These are phyloP conservation scores for Fraxinus quadrangulata DNA, from an alignment of 257 asterid genomes.

Conservation along the genomic window DNA sequence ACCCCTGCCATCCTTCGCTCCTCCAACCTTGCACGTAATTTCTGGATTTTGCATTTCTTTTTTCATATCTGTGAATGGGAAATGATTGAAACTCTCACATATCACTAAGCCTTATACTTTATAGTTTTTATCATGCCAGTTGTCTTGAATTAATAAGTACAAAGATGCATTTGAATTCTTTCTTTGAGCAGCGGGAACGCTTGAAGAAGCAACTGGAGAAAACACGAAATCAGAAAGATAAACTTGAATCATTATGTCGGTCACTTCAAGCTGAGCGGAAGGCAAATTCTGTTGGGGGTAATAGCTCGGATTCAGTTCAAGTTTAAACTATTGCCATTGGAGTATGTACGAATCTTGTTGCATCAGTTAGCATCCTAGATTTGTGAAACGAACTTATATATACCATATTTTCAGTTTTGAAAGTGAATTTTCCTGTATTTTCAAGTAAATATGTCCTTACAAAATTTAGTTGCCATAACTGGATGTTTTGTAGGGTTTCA, in stretches of 20 bases:
- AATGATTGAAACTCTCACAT: neutral
- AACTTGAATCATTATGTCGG: slow-evolving; percentile 87
- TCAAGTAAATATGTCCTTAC: neutral
- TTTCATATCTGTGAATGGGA: neutral
- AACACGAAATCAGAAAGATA: slow-evolving; percentile 80
- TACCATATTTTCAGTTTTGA: slow-evolving; percentile 8
- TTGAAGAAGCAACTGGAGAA: slow-evolving; percentile 92
- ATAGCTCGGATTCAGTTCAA: slow-evolving; percentile 43
- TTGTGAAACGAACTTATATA: neutral
- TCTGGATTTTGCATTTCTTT: neutral
- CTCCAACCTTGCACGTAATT: neutral
- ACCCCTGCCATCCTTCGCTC: neutral
- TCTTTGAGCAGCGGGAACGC: slow-evolving; percentile 68
- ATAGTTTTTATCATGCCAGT: neutral
- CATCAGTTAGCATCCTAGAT: neutral
- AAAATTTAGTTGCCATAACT: neutral
- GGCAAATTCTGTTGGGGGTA: slow-evolving; percentile 44
- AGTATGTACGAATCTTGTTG: slow-evolving; percentile 23
- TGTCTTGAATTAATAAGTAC: neutral
- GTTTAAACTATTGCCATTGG: slow-evolving; percentile 29
- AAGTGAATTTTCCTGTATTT: neutral
- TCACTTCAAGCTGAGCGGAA: slow-evolving; percentile 95
- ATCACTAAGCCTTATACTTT: neutral
- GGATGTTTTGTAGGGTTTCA: slow-evolving; percentile 15
- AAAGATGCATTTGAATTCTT: neutral